These are phyloP conservation scores for Pulveroboletus sp. DNA, from an alignment of 768 basidiomycete genomes.

Conservation along the genomic window DNA sequence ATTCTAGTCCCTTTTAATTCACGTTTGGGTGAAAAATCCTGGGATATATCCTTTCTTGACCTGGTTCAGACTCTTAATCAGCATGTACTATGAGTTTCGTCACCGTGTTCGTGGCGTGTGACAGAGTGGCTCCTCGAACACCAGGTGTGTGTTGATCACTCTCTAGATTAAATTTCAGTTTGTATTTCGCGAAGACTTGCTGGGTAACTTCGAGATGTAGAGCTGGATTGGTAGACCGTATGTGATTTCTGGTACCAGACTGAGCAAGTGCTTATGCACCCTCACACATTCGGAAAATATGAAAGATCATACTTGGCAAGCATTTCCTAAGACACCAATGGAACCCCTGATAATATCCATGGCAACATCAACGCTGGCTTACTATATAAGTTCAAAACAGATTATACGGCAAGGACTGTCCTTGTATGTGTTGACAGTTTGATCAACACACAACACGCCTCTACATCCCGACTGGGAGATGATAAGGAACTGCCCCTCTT, in stretches of 20 bases:
- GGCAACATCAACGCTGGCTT: background rate
- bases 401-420: background rate
- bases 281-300: background rate
- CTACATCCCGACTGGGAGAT: background rate
- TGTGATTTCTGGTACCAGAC: background rate
- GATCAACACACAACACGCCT: background rate
- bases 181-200: background rate
- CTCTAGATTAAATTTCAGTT: too few relatives aligned
- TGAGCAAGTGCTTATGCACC: too few relatives aligned
- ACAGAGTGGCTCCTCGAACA: too few relatives aligned
- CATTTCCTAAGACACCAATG: background rate
- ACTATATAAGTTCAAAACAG: background rate
- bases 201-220: background rate
- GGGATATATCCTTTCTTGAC: too few relatives aligned
- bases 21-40: too few relatives aligned
- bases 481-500: background rate
- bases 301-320: background rate
- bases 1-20: too few relatives aligned
- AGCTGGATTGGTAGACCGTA: background rate
- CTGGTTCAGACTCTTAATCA: too few relatives aligned
- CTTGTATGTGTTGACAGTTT: background rate
- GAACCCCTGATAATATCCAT: constrained; percentile 2
- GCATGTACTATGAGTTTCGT: too few relatives aligned
- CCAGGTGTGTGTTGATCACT: too few relatives aligned
- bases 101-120: too few relatives aligned